These are phyloP conservation scores for Kwoniella pini DNA, from an alignment of 768 basidiomycete species.

Conservation along the genomic window DNA sequence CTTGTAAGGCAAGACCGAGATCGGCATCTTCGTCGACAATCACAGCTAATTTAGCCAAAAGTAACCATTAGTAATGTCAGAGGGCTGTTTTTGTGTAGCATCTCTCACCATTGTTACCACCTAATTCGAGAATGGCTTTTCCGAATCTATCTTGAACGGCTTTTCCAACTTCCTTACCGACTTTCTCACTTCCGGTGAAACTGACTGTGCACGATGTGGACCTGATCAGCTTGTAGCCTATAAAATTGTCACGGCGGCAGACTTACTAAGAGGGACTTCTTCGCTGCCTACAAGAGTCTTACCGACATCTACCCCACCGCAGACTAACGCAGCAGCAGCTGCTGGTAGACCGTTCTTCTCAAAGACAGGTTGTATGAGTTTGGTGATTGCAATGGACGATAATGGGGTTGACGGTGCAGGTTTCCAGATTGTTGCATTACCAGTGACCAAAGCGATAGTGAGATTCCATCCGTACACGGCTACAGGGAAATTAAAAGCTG, in stretches of 20 bases:
- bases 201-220: constrained; percentile 64
- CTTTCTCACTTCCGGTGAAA: constrained; percentile 89
- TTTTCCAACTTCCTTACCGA: constrained; percentile 85
- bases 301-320: constrained; percentile 78
- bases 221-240: not conserved
- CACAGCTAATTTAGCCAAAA: constrained; percentile 71
- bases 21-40: constrained; percentile 94
- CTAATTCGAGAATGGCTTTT: constrained; percentile 82
- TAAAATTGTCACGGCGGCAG: not conserved
- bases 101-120: constrained; percentile 93
- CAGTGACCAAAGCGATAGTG: constrained; percentile 66
- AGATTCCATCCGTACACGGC: constrained; percentile 69
- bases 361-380: constrained; percentile 76
- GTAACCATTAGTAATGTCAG: no score
- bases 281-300: constrained; percentile 72
- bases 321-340: constrained; percentile 77
- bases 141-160: constrained; percentile 84
- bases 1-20: constrained; percentile 79
- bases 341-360: constrained; percentile 81
- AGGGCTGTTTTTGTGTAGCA: no score
- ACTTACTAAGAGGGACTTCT: constrained; percentile 74
- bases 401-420: constrained; percentile 86
- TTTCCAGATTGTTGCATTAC: constrained; percentile 92
- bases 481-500: constrained; percentile 91
- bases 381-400: constrained; percentile 78